Evolutionary conservation across 2,329 filamentous ascomycete species (phyloP).

Genomic region (Colletotrichum tanaceti): DNA sequence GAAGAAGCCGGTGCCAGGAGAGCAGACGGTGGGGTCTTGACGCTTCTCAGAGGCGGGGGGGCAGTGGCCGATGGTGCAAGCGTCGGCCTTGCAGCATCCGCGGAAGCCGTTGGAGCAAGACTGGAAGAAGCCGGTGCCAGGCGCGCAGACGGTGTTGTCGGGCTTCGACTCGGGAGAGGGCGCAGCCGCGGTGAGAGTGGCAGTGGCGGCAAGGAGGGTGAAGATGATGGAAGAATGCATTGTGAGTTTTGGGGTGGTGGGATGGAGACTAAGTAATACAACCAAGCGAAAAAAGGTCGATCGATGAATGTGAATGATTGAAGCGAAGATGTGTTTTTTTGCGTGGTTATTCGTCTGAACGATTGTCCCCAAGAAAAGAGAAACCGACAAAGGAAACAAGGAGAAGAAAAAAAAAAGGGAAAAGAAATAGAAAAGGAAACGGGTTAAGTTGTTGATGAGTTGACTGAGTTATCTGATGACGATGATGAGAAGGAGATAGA

Average conservation of each 20-base stretch:
- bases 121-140: constrained; percentile 34
- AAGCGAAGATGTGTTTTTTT: background rate
- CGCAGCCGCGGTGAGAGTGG: constrained; percentile 13
- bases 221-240: constrained; percentile 36
- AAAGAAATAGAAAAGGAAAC: constrained; percentile 4
- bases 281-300: constrained; percentile 1
- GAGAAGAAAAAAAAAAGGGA: constrained; percentile 21
- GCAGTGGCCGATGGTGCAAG: constrained; percentile 32
- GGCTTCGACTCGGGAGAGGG: constrained; percentile 8
- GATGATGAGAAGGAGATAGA: constrained; percentile 13
- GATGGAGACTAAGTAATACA: background rate
- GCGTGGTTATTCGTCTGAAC: background rate
- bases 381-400: constrained; percentile 34
- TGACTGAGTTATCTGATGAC: constrained; percentile 20
- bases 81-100: constrained; percentile 32
- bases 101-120: constrained; percentile 33
- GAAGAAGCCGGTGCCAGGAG: constrained; percentile 31
- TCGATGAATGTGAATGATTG: background rate
- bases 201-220: constrained; percentile 18
- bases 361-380: constrained; percentile 23
- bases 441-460: background rate
- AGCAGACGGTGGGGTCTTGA: constrained; percentile 17
- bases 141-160: constrained; percentile 24
- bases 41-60: constrained; percentile 1
- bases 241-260: background rate